Conservation (phyloP, 768 basidiomycete genomes). For the Lentinula guzmanii region DNA sequence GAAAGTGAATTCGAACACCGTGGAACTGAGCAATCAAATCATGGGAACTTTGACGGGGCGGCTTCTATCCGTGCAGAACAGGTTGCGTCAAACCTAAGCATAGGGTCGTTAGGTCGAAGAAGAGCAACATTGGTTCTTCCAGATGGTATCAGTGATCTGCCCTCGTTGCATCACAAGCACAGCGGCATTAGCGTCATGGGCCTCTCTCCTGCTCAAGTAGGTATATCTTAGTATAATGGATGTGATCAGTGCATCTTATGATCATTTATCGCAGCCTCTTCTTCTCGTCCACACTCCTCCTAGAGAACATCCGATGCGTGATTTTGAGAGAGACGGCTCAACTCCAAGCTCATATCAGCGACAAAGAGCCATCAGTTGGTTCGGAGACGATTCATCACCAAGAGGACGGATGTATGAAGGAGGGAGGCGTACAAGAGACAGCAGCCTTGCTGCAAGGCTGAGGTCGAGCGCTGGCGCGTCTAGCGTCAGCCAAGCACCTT, state of each 20-base stretch:
- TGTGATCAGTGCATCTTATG: background rate
- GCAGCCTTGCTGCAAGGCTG: slow-evolving; percentile 4
- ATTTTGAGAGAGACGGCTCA: slow-evolving; percentile 27
- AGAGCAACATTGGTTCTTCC: slow-evolving; percentile 44
- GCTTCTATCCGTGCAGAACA: slow-evolving; percentile 15
- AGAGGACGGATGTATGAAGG: slow-evolving; percentile 33
- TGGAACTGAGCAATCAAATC: slow-evolving; percentile 24
- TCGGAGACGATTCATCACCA: slow-evolving; percentile 30
- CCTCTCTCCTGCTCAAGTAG: slow-evolving; percentile 70
- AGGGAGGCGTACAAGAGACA: slow-evolving; percentile 7
- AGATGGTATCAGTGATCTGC: slow-evolving; percentile 35
- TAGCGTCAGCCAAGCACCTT: background rate
- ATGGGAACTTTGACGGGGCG: slow-evolving; percentile 11
- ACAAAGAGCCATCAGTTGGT: slow-evolving; percentile 35
- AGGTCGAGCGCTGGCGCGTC: background rate
- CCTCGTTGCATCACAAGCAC: slow-evolving; percentile 42
- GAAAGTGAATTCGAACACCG: slow-evolving; percentile 19
- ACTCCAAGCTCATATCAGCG: slow-evolving; percentile 19
- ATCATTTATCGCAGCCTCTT: slow-evolving; percentile 37
- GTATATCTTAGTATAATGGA: slow-evolving; percentile 7
- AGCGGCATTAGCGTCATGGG: slow-evolving; percentile 60
- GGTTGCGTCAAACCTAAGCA: slow-evolving; percentile 18
- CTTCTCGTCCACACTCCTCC: slow-evolving; percentile 63
- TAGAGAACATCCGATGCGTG: slow-evolving; percentile 32
- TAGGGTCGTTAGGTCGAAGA: slow-evolving; percentile 30